phyloP scores from a whole-genome alignment of 495 filamentous ascomycete genomes.

The Talaromyces stipitatus region DNA sequence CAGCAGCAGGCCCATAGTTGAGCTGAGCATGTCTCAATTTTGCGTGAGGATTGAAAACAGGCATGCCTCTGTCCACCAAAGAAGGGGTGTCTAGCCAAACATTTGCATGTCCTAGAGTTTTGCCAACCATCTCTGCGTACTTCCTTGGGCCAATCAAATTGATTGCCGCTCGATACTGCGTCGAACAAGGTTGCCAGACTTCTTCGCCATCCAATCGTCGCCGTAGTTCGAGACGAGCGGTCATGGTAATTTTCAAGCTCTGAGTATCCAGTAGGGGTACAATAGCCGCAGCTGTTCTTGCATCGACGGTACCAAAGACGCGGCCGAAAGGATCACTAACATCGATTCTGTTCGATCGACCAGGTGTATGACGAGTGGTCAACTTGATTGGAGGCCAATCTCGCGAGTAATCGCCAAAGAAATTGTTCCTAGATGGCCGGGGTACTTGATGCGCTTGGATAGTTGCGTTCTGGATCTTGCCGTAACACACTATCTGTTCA shows the following conservation, averaged over 20 bases:
- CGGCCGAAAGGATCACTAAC: conserved; percentile 62
- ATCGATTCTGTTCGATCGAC: conserved; percentile 52
- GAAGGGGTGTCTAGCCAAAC: conserved; percentile 58
- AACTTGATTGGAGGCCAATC: conserved; percentile 72
- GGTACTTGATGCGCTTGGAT: conserved; percentile 64
- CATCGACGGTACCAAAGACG: conserved; percentile 69
- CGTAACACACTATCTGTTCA: conserved; percentile 72
- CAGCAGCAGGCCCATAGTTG: conserved; percentile 11
- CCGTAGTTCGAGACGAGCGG: conserved; percentile 57
- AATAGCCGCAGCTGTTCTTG: conserved; percentile 57
- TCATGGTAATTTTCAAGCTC: conserved; percentile 52
- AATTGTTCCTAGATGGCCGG: conserved; percentile 48
- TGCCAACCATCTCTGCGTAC: conserved; percentile 54
- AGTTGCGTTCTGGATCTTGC: conserved; percentile 61
- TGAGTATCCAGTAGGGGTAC: conserved; percentile 61
- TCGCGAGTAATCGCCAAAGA: conserved; percentile 23
- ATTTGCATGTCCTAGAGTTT: conserved; percentile 52
- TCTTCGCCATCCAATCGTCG: conserved; percentile 47
- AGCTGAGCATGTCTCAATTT: conserved; percentile 33
- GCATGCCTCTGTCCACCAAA: conserved; percentile 54
- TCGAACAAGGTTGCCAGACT: conserved; percentile 45
- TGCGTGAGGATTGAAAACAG: conserved; percentile 62
- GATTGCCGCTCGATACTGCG: conserved; percentile 51
- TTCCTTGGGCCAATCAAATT: conserved; percentile 76
- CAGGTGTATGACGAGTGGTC: conserved; percentile 46